These are phyloP conservation scores for Fusarium nurragi DNA, from an alignment of 2,329 filamentous ascomycete species.

Conservation along the genomic window DNA sequence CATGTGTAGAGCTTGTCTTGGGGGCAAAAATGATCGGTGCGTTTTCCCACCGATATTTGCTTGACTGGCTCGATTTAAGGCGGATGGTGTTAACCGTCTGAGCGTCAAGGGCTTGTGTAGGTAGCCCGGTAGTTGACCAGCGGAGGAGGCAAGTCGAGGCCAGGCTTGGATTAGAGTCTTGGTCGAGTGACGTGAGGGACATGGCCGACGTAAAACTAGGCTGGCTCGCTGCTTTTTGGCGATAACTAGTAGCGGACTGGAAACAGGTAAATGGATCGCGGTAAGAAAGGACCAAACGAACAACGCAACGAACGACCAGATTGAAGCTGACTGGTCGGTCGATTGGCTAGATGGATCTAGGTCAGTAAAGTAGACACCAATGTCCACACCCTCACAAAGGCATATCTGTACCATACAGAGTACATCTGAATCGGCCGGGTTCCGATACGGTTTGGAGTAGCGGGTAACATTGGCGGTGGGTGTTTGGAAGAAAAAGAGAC, in stretches of 20 bases:
- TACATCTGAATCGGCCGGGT: constrained; percentile 39
- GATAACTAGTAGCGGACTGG: constrained; percentile 26
- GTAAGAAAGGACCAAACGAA: constrained; percentile 36
- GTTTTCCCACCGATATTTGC: constrained; percentile 32
- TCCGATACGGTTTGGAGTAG: constrained; percentile 40
- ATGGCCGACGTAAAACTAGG: constrained; percentile 32
- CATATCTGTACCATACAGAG: constrained; percentile 30
- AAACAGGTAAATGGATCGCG: constrained; percentile 35
- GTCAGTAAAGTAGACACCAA: constrained; percentile 38
- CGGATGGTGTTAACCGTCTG: constrained; percentile 26
- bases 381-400: constrained; percentile 39
- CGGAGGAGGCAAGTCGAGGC: constrained; percentile 30
- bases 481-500: constrained; percentile 12
- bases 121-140: constrained; percentile 28
- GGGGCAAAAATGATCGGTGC: constrained; percentile 31
- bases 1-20: constrained; percentile 35
- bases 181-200: constrained; percentile 43
- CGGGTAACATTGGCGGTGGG: constrained; percentile 33
- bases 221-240: constrained; percentile 38
- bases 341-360: constrained; percentile 39
- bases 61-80: constrained; percentile 19
- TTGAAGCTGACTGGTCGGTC: constrained; percentile 38
- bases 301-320: constrained; percentile 34
- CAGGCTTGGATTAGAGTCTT: constrained; percentile 27
- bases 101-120: constrained; percentile 10